Conservation (phyloP, 1,139 yeast genomes). For the Pichia sp. region DNA sequence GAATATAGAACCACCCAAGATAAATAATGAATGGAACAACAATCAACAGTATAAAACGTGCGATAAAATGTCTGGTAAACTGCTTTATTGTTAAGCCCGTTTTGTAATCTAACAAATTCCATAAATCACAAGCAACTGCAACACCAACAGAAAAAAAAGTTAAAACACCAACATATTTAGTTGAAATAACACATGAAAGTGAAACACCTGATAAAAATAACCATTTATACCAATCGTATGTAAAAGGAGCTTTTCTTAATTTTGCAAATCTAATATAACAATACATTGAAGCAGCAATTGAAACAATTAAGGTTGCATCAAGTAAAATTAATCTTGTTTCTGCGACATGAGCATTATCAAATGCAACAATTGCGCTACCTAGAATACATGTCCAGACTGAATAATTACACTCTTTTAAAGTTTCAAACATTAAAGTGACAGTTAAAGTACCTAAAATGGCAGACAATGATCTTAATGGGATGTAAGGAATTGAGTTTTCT, state of each 20-base stretch:
- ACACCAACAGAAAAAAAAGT: slow-evolving; percentile 81
- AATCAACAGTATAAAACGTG: slow-evolving; percentile 68
- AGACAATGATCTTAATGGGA: slow-evolving; percentile 75
- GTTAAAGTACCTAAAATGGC: slow-evolving; percentile 81
- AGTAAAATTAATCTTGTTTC: slow-evolving; percentile 86
- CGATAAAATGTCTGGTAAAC: slow-evolving; percentile 63
- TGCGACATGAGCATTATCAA: slow-evolving; percentile 88
- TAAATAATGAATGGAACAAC: slow-evolving; percentile 77
- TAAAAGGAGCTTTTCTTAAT: slow-evolving; percentile 59
- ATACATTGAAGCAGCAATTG: slow-evolving; percentile 74
- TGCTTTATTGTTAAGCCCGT: slow-evolving; percentile 58
- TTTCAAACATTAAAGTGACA: slow-evolving; percentile 74
- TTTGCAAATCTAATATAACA: slow-evolving; percentile 76
- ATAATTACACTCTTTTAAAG: slow-evolving; percentile 78
- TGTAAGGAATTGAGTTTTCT: slow-evolving; percentile 73
- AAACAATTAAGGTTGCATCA: slow-evolving; percentile 80
- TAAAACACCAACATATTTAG: slow-evolving; percentile 92
- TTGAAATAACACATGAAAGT: slow-evolving; percentile 83
- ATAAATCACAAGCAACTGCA: slow-evolving; percentile 79
- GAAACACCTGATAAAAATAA: slow-evolving; percentile 73
- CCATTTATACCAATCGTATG: slow-evolving; percentile 83
- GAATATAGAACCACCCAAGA: slow-evolving; percentile 90
- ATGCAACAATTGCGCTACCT: slow-evolving; percentile 74
- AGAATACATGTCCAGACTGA: slow-evolving; percentile 71
- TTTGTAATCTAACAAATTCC: slow-evolving; percentile 72